These are phyloP conservation scores for Ceratobasidium sp. DNA, from an alignment of 1,284 basidiomycete genomes.

Conservation along the genomic window DNA sequence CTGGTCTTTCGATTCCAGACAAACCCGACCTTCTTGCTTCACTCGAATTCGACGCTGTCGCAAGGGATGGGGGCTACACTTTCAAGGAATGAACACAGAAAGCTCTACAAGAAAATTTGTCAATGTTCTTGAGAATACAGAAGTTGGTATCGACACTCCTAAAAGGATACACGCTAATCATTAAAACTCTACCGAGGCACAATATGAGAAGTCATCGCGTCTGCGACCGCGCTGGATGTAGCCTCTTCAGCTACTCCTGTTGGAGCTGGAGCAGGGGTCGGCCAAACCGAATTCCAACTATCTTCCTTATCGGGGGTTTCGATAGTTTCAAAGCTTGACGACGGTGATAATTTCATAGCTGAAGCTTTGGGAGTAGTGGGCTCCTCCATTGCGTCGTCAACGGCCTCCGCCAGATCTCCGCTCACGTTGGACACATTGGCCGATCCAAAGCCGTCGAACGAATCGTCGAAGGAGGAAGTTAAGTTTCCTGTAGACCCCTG, in stretches of 20 bases:
- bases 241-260: slow-evolving; percentile 9
- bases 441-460: slow-evolving; percentile 12
- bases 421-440: background rate
- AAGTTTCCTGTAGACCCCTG: slow-evolving; percentile 60
- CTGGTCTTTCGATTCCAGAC: slow-evolving; percentile 69
- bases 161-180: slow-evolving; percentile 24
- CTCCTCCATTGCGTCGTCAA: slow-evolving; percentile 33
- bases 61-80: slow-evolving; percentile 76
- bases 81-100: slow-evolving; percentile 55
- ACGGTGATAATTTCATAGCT: slow-evolving; percentile 1
- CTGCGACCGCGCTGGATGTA: slow-evolving; percentile 21
- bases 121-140: slow-evolving; percentile 9
- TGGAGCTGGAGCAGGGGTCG: slow-evolving; percentile 8
- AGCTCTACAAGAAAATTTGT: background rate
- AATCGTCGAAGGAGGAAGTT: slow-evolving; percentile 21
- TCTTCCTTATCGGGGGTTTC: slow-evolving; percentile 34
- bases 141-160: slow-evolving; percentile 21
- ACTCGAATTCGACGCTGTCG: slow-evolving; percentile 72
- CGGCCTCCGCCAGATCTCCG: background rate
- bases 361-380: slow-evolving; percentile 35
- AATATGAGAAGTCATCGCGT: slow-evolving; percentile 36
- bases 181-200: slow-evolving; percentile 24
- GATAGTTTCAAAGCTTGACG: slow-evolving; percentile 33
- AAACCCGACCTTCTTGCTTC: slow-evolving; percentile 61
- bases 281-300: slow-evolving; percentile 34